Conservation (phyloP, 495 filamentous ascomycete genomes). For the Podospora bellae-mahoneyi region DNA sequence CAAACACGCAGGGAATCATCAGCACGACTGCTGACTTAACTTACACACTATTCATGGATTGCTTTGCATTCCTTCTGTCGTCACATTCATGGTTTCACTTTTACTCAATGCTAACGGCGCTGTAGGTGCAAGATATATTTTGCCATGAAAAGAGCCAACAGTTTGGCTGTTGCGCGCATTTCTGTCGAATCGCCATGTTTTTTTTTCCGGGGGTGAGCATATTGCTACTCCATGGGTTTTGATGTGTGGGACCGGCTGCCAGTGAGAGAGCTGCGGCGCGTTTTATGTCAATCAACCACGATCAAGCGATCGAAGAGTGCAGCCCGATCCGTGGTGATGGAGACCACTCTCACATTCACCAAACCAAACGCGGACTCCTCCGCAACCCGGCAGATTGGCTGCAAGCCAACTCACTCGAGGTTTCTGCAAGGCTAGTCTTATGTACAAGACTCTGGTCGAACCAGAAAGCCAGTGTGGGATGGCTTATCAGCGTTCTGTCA, state of each 20-base stretch:
- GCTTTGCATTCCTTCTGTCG: not conserved
- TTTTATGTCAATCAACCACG: slow-evolving; percentile 13
- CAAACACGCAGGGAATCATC: not conserved
- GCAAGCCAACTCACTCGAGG: not conserved
- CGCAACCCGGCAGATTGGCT: not conserved
- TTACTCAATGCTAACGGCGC: not conserved
- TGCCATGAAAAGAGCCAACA: not conserved
- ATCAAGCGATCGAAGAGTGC: slow-evolving; percentile 25
- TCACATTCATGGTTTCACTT: not conserved
- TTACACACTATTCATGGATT: not conserved
- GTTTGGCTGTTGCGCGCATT: slow-evolving; percentile 5
- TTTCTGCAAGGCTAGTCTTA: not conserved
- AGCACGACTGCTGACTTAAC: slow-evolving; percentile 1
- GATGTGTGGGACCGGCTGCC: slow-evolving; percentile 24
- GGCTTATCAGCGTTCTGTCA: not conserved
- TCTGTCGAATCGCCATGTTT: slow-evolving; percentile 15
- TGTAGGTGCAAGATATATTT: not conserved
- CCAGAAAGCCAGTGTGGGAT: not conserved
- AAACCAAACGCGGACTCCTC: not conserved
- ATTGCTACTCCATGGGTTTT: slow-evolving; percentile 16
- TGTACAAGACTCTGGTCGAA: not conserved
- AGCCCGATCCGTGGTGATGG: slow-evolving; percentile 1
- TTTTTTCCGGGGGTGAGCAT: slow-evolving; percentile 18
- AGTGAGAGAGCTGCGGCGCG: slow-evolving; percentile 21
- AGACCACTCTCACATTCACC: not conserved